Conservation (phyloP, 345 rosid genomes). For the Salix dunnii region DNA sequence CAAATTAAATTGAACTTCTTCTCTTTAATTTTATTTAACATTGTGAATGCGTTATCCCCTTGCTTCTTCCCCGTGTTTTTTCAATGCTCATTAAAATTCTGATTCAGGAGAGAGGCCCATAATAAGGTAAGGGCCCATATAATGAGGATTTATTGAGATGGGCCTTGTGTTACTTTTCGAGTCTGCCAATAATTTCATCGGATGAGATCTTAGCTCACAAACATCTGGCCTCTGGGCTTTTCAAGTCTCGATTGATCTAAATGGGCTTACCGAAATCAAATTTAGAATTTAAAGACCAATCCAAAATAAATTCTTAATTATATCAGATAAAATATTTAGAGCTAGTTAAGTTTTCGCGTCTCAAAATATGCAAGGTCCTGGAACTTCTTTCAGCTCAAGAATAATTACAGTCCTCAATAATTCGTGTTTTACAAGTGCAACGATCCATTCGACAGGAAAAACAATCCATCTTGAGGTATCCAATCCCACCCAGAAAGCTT, state of each 20-base stretch:
- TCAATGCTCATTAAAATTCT: neutral
- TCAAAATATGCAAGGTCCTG: neutral
- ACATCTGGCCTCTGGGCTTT: neutral
- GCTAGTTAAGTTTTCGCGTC: no score
- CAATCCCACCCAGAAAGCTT: conserved; percentile 13
- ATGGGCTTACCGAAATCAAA: no score
- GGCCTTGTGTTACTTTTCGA: neutral
- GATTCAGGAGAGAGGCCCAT: neutral
- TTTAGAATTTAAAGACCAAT: no score
- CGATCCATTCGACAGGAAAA: conserved; percentile 20
- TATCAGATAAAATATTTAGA: no score
- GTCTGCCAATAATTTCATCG: neutral
- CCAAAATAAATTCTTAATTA: no score
- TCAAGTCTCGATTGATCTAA: no score
- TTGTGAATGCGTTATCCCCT: neutral
- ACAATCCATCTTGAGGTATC: conserved; percentile 19
- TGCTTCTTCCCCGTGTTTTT: neutral
- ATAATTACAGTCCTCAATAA: conserved; percentile 17
- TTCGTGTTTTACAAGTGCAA: conserved; percentile 11
- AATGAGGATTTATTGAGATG: neutral
- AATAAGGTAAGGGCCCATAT: neutral
- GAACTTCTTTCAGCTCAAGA: neutral
- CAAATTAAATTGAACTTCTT: neutral
- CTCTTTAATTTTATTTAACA: neutral
- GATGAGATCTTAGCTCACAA: neutral